A percentile compares a stretch with the other conserved stretches of the same genome.
These are phyloP conservation scores for Candida qinlingensis DNA, from an alignment of 805 yeast species.

Conservation along the genomic window DNA sequence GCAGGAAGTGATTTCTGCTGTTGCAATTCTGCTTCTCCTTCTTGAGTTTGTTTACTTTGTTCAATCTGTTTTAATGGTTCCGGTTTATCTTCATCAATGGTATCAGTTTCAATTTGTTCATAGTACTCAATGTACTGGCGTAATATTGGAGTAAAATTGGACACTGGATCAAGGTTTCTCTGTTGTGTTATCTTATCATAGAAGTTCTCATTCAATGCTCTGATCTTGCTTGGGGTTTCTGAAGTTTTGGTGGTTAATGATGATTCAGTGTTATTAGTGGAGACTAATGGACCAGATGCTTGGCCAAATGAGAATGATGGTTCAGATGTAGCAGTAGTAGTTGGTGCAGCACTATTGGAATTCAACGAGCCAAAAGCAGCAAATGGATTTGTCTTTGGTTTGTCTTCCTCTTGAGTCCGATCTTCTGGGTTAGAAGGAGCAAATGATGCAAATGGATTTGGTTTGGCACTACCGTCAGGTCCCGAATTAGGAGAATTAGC, in stretches of 20 bases:
- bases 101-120: conserved; percentile 30
- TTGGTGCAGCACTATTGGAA: conserved; percentile 1
- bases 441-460: conserved; percentile 7
- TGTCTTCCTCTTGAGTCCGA: neutral
- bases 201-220: conserved; percentile 63
- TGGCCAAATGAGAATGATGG: conserved; percentile 12
- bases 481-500: neutral
- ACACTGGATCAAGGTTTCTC: conserved; percentile 40
- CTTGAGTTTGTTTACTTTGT: conserved; percentile 12
- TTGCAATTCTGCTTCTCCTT: conserved; percentile 2
- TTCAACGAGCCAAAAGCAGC: conserved; percentile 5
- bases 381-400: conserved; percentile 9
- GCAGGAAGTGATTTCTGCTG: conserved; percentile 19
- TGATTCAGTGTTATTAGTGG: neutral
- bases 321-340: conserved; percentile 1
- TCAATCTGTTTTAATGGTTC: conserved; percentile 4
- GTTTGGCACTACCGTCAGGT: neutral
- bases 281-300: neutral
- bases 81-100: conserved; percentile 10
- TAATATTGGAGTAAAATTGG: conserved; percentile 50
- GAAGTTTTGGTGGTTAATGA: conserved; percentile 13
- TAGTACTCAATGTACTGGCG: conserved; percentile 55
- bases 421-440: neutral
- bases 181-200: conserved; percentile 40
- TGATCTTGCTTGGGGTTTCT: conserved; percentile 43